Evolutionary conservation across 2,329 filamentous ascomycete genomes (phyloP).

Genomic region (Trichoderma atrobrunneum): DNA sequence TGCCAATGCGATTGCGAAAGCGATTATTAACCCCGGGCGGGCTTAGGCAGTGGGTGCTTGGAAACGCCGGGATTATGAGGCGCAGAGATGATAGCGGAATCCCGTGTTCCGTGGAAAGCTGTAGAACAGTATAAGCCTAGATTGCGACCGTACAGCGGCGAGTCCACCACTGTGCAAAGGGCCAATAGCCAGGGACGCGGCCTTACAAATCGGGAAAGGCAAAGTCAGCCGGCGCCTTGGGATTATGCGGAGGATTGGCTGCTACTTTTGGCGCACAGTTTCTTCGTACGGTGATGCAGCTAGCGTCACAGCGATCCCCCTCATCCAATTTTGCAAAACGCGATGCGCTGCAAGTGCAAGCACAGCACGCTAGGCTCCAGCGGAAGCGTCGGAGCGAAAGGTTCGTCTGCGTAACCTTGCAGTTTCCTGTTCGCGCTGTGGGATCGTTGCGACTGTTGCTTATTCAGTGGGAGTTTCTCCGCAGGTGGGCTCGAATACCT

Average conservation of each 20-base stretch:
- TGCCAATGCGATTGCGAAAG: not conserved
- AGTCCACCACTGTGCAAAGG: not conserved
- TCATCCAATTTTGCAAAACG: not conserved
- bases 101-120: slow-evolving; percentile 7
- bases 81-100: not conserved
- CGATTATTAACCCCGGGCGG: slow-evolving; percentile 16
- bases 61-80: not conserved
- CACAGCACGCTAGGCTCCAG: not conserved
- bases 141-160: not conserved
- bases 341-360: not conserved
- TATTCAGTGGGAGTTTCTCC: not conserved
- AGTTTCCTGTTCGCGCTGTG: not conserved
- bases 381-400: slow-evolving; percentile 15
- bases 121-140: slow-evolving; percentile 7
- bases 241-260: not conserved
- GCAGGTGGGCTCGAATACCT: not conserved
- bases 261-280: not conserved
- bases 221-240: not conserved
- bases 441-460: not conserved
- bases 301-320: not conserved
- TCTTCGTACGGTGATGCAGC: not conserved
- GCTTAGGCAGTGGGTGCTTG: not conserved
- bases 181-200: not conserved
- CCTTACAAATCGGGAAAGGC: slow-evolving; percentile 1
- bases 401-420: slow-evolving; percentile 8